Base-by-base conservation (phyloP, 2,329 filamentous ascomycete genomes). In the Xylogone sp. region DNA sequence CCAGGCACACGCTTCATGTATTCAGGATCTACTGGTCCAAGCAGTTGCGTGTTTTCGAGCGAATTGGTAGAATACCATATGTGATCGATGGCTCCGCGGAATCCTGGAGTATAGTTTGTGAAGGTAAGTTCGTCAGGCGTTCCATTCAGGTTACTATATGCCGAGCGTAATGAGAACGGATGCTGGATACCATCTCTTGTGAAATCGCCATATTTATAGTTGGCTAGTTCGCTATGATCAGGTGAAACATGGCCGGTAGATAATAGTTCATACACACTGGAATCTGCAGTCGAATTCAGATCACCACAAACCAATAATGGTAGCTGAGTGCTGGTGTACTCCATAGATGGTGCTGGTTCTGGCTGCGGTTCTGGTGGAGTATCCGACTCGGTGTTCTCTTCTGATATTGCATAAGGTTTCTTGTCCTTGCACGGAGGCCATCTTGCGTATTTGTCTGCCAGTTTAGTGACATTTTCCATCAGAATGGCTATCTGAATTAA, bases 61-160 rank as follows among this genome's bases (percentile, higher is more conserved):
- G 81, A 75, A 62, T 86, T 88, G 3, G 90, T 93, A 51, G 91
- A 92, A 71, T 96, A 99, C 91, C 92, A 97, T 63, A 99, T 90
- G 70, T 97, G 97, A 68, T 99, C 94, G 59, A 99, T 88, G 52
- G 95, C 89, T 56, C 91, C 92, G 48, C 83, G 82, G 72, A 97
- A 99, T n/a, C 84, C 84, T 1, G 94, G 92, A 13, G 91, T 95
- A 71, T 97, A 99, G 71, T 99, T 99, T 45, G 94, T 99, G 69
- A 96, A 99, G 3, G 84, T 84, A 61, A 97, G 75, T 67, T 96
- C 90, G 52, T 91, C 88, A 6, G 86, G 84, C 31, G 94, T 84
- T 65, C 93, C 87, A 56, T 87, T 87, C 48, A 96, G 86, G 56
- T 88, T 82, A 31, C 83, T 82, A 69, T 99, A 99, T 2, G 91